Conservation (phyloP, 208 protist species). For the Histomonas meleagridis region DNA sequence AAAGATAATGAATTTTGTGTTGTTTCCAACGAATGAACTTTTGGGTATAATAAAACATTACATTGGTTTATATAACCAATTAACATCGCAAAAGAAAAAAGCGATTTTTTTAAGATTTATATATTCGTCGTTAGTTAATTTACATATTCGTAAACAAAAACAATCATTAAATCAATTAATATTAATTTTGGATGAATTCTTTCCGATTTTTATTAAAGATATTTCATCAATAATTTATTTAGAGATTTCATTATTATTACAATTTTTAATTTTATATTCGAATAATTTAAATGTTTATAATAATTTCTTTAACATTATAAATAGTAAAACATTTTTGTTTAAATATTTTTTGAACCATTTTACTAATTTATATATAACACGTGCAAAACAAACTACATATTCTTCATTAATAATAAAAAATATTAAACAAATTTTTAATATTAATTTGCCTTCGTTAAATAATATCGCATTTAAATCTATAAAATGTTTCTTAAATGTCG, state of each 20-base stretch:
- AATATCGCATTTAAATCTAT: background rate
- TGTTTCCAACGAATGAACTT: background rate
- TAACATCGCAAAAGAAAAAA: background rate
- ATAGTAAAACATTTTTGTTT: background rate
- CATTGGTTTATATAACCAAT: background rate
- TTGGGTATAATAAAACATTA: background rate
- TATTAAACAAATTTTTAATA: background rate
- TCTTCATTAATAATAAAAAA: background rate
- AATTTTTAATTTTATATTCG: background rate
- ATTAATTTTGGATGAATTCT: too few species aligned
- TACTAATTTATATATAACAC: background rate
- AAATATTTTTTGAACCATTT: background rate
- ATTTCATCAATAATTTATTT: too few species aligned
- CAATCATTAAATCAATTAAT: background rate
- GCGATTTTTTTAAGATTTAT: background rate
- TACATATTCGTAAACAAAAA: background rate
- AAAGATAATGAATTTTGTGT: background rate
- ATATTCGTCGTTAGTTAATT: too few species aligned
- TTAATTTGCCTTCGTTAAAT: background rate
- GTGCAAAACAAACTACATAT: too few species aligned
- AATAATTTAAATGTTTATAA: background rate
- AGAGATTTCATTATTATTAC: background rate
- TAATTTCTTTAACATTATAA: background rate
- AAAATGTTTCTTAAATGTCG: too few species aligned
- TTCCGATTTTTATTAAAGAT: background rate